phyloP scores from a whole-genome alignment of 1,284 basidiomycete genomes.

The Pyrrhoderma lamaoense region DNA sequence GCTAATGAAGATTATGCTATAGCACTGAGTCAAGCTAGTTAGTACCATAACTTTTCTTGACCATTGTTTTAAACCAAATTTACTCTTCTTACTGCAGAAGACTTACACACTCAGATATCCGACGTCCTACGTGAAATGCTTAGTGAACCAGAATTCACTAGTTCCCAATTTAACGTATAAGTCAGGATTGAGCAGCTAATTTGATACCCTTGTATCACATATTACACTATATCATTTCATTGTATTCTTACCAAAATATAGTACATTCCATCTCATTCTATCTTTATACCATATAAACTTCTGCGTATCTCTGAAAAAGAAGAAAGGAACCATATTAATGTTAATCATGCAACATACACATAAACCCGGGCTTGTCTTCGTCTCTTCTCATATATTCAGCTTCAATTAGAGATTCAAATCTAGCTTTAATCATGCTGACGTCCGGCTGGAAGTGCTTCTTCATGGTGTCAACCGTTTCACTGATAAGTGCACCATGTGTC shows the following conservation, averaged over 20 bases:
- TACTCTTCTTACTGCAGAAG: conserved; percentile 34
- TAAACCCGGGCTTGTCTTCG: conserved; percentile 64
- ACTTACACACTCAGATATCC: conserved; percentile 52
- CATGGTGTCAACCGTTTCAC: conserved; percentile 74
- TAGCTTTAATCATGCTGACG: conserved; percentile 74
- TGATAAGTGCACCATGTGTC: conserved; percentile 70
- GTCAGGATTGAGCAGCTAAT: too few relatives aligned
- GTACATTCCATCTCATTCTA: conserved; percentile 4
- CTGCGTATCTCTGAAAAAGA: conserved; percentile 16
- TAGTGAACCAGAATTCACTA: conserved; percentile 38
- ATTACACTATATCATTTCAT: too few relatives aligned
- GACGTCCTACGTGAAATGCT: conserved; percentile 55
- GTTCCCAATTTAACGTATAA: conserved; percentile 12
- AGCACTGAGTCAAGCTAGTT: conserved; percentile 69
- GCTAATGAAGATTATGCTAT: conserved; percentile 68
- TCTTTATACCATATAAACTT: not conserved
- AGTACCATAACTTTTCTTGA: conserved; percentile 26
- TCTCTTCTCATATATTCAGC: conserved; percentile 80
- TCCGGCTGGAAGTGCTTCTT: conserved; percentile 71
- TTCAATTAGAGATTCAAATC: conserved; percentile 78
- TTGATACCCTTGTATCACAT: too few relatives aligned
- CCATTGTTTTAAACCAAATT: not conserved
- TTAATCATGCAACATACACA: conserved; percentile 68
- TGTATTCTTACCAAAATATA: conserved; percentile 14
- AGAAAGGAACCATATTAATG: too few relatives aligned